Conservation (phyloP, 1,284 basidiomycete species). For the Neolentinus lepideus region DNA sequence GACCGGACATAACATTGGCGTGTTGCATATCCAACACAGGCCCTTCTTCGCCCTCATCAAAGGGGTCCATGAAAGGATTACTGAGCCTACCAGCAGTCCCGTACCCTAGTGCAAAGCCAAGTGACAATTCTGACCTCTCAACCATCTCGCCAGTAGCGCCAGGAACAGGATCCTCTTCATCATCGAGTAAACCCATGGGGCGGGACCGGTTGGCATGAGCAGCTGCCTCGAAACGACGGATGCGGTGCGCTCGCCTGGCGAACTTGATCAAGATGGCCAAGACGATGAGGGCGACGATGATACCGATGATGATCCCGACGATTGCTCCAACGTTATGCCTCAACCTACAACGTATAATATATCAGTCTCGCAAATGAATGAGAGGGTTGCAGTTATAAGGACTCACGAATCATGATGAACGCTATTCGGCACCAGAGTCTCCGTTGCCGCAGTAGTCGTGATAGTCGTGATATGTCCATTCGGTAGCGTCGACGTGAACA, state of each 20-base stretch:
- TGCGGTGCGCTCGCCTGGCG: background rate
- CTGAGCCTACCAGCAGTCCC: background rate
- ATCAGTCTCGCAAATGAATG: background rate
- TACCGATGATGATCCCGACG: constrained; percentile 20
- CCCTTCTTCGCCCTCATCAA: background rate
- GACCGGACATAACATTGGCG: background rate
- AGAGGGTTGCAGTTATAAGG: background rate
- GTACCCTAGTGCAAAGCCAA: background rate
- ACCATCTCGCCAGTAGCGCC: background rate
- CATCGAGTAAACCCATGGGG: background rate
- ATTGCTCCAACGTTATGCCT: constrained; percentile 19
- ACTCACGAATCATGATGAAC: background rate
- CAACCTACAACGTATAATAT: constrained; percentile 12
- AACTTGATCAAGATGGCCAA: constrained; percentile 14
- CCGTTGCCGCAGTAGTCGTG: background rate
- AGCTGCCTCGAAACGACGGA: background rate
- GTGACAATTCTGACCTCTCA: background rate
- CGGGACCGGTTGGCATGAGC: background rate
- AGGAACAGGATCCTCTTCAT: background rate
- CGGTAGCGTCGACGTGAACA: background rate
- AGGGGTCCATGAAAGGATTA: background rate
- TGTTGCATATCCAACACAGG: background rate
- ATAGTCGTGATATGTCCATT: background rate
- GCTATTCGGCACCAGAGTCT: background rate
- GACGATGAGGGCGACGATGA: constrained; percentile 15